A percentile compares a stretch with the other conserved stretches of the same genome.
These are phyloP conservation scores for Suhomyces panamericanus DNA, from an alignment of 1,139 yeast genomes.

Conservation along the genomic window DNA sequence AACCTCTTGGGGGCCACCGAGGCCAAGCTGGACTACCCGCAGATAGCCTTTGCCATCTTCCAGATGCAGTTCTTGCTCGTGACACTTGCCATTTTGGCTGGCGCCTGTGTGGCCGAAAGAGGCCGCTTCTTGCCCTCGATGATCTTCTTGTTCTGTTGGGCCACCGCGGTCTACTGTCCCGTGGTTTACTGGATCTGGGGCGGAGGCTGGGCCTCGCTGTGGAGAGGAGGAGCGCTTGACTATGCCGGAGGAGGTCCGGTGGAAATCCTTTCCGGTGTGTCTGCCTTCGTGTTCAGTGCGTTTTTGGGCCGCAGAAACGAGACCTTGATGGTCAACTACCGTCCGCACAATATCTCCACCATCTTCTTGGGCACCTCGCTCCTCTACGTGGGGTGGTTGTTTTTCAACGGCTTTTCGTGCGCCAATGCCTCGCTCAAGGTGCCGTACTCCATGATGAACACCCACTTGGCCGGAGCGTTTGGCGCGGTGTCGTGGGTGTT, in stretches of 20 bases:
- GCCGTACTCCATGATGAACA: slow-evolving; percentile 84
- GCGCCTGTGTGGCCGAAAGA: slow-evolving; percentile 88
- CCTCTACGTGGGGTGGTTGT: slow-evolving; percentile 78
- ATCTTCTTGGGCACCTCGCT: slow-evolving; percentile 75
- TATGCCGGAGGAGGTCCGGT: slow-evolving; percentile 99
- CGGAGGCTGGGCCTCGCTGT: slow-evolving; percentile 80
- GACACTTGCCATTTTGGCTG: slow-evolving; percentile 86
- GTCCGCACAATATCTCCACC: slow-evolving; percentile 93
- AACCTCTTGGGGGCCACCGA: slow-evolving; percentile 58
- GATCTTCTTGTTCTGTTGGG: slow-evolving; percentile 83
- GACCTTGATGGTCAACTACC: slow-evolving; percentile 78
- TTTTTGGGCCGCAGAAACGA: slow-evolving; percentile 84
- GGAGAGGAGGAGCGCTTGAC: slow-evolving; percentile 86
- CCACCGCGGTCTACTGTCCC: slow-evolving; percentile 90
- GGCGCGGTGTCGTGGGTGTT: slow-evolving; percentile 94
- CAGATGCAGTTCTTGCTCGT: slow-evolving; percentile 92
- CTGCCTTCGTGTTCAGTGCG: slow-evolving; percentile 82
- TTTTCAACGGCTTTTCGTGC: slow-evolving; percentile 84
- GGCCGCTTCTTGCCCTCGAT: slow-evolving; percentile 86
- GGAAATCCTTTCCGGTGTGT: slow-evolving; percentile 87
- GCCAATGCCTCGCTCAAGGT: slow-evolving; percentile 65
- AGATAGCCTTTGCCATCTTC: slow-evolving; percentile 78
- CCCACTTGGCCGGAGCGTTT: slow-evolving; percentile 84
- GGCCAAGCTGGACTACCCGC: slow-evolving; percentile 61
- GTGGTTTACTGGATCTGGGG: slow-evolving; percentile 96